Base-by-base conservation (phyloP, 305 asterid genomes). In the Andrographis paniculata region DNA sequence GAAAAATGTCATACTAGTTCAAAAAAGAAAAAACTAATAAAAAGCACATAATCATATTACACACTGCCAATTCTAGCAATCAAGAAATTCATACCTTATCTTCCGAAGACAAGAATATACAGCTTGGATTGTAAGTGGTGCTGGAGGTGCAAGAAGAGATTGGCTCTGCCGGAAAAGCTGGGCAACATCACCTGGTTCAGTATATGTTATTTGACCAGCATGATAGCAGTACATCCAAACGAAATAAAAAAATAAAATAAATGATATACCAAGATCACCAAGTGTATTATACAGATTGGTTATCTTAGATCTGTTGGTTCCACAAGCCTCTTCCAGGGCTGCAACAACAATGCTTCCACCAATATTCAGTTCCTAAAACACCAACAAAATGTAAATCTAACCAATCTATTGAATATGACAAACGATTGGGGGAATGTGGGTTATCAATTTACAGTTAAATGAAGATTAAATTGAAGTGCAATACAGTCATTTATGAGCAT, bases 171-270 rank as follows among this genome's bases (percentile, higher is more conserved):
- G 87, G 74, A 87, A 88, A 69, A 77, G 81, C 69, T 84, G 88
- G 63, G 97, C 94, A 75, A 82, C 97, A 76, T 88, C 97, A 72
- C 97, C 97, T 88, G 67, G 79, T 71, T 48, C 63, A 60, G 53
- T 11, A 55, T 33, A 55, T 16, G 50, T 33, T 45, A 55, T 46
- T 65, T 45, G 52, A 61, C 43, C 33, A 38, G 20, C 39, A 53
- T 42, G 57, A 56, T 27, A 13, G 1, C 41, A 27, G 3, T 22
- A 45, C 53, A 65, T 39, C 39, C 28, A 35, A 35, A n/a, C 35
- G 37, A 28, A 52, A 42, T 17, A 6, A 1, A 3, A 44, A 20
- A 52, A 42, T 11, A 6, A 1, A 5, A 44, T 22, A 8, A 40
- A 38, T 14, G 24, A 22, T 58, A 42, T 84, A 84, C 97, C 97